Base-by-base conservation (phyloP, 352 stramenopile species). In the Globisporangium yorkense region DNA sequence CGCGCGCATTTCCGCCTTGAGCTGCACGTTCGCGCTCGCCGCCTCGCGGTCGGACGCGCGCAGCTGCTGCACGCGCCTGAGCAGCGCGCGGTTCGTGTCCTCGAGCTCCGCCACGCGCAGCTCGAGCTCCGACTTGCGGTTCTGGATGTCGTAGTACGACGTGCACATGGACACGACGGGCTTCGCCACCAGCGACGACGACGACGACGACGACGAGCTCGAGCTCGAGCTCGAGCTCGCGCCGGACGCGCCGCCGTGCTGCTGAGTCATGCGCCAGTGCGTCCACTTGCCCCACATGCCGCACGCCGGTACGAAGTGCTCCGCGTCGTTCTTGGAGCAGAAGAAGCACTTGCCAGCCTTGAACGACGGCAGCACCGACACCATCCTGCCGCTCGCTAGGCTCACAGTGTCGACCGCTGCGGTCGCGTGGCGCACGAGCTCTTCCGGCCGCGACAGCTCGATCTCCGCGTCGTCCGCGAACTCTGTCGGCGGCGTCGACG, bases 251-350 rank as follows among this genome's bases (percentile, higher is more conserved):
- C 74, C 59, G 24, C 68, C 70, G 21, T 84, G 68, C 50, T 89
- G 79, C 53, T 89, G 79, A 56, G 82, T 84, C 84, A 93, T 88
- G 29, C 81, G 76, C 84, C 84, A 92, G 56, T 93, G 78, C 2
- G 84, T 88, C 81, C 81, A 94, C 54, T 92, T 92, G 20, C 81
- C 81, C 81, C 81, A 94, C 74, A 92, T 86, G 2, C 80, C 80
- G 24, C 84, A 92, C 15, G 80, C 76, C 18, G 84, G 84, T 0
- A 93, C 84, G 46, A 89, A 85, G 35, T 93, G 84, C 51, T 90
- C 80, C 1, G 82, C 79, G 8, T 87, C 81, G 31, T 89, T 91
- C 55, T 93, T 91, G 31, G 77, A 86, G 61, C 84, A 93, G 57
- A 93, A 93, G 55, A 93, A 93, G 51, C 84, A 93, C 51, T 93